Conservation (phyloP, 208 protist genomes). For the Trypanosoma grayi region DNA sequence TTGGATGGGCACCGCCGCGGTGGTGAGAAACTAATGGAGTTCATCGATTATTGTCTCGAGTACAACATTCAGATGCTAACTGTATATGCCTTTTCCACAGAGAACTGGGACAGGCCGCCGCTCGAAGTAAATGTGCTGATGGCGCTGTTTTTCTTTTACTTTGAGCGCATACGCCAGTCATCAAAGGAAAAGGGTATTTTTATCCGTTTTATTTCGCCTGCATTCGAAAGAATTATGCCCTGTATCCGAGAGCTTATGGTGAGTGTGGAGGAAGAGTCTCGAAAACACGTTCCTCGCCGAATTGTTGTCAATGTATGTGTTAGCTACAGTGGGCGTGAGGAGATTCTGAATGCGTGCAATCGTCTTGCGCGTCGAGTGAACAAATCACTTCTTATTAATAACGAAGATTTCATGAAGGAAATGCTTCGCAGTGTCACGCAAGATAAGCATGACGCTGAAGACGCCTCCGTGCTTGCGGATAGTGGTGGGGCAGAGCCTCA, state of each 20-base stretch:
- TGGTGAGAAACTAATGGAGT: slow-evolving; percentile 78
- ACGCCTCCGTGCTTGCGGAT: slow-evolving; percentile 24
- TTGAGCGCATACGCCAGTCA: slow-evolving; percentile 57
- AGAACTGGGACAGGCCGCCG: slow-evolving; percentile 80
- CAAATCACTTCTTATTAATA: slow-evolving; percentile 31
- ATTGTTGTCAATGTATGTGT: slow-evolving; percentile 86
- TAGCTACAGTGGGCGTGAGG: slow-evolving; percentile 83
- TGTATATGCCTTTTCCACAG: slow-evolving; percentile 88
- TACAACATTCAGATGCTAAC: slow-evolving; percentile 72
- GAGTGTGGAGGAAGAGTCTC: slow-evolving; percentile 60
- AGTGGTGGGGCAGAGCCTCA: slow-evolving; percentile 63
- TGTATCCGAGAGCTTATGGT: slow-evolving; percentile 63
- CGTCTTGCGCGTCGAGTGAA: slow-evolving; percentile 26
- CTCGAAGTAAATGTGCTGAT: slow-evolving; percentile 83
- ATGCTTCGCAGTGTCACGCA: slow-evolving; percentile 88
- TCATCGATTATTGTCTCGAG: slow-evolving; percentile 67
- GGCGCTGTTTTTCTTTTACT: slow-evolving; percentile 80
- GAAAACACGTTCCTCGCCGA: slow-evolving; percentile 35
- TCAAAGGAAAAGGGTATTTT: slow-evolving; percentile 67
- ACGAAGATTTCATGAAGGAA: slow-evolving; percentile 49
- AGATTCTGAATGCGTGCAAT: slow-evolving; percentile 66
- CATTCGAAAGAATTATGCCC: slow-evolving; percentile 45
- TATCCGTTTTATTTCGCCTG: slow-evolving; percentile 83
- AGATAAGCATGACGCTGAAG: slow-evolving; percentile 50
- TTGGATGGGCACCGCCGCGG: slow-evolving; percentile 80